A percentile compares a stretch with the other conserved stretches of the same genome.
Evolutionary conservation across 1,139 yeast genomes (phyloP).

Genomic region (Hyphopichia burtonii): DNA sequence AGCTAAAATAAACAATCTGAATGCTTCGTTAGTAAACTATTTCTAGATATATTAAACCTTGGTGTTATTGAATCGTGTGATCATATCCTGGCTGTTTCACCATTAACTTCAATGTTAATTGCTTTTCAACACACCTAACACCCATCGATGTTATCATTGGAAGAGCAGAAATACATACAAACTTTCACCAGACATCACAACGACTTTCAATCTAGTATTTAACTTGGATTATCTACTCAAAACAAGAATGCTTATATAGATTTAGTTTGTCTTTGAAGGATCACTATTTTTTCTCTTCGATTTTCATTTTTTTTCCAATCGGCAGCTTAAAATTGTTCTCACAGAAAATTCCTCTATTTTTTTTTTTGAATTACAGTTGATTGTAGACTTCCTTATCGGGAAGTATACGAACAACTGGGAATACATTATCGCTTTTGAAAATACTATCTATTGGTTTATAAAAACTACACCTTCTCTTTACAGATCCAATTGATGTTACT

Average conservation of each 20-base stretch:
- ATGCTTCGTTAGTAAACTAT: slow-evolving; percentile 7
- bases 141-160: neutral
- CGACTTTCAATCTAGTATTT: no score
- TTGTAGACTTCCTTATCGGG: slow-evolving; percentile 2
- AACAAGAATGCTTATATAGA: neutral
- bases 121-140: neutral
- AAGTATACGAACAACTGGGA: neutral
- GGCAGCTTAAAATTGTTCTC: neutral
- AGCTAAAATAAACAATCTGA: slow-evolving; percentile 79
- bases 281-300: neutral
- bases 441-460: neutral
- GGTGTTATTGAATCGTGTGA: neutral
- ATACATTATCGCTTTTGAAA: no score
- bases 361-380: neutral
- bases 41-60: no score
- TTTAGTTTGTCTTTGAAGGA: neutral
- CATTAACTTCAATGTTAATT: neutral
- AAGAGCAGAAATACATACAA: slow-evolving; percentile 3
- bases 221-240: no score
- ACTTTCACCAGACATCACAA: slow-evolving; percentile 4
- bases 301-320: neutral
- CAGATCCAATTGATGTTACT: slow-evolving; percentile 19
- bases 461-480: slow-evolving; percentile 11
- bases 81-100: neutral
- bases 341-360: neutral